Conservation (phyloP, 495 filamentous ascomycete species). For the Hyaloscypha variabilis region DNA sequence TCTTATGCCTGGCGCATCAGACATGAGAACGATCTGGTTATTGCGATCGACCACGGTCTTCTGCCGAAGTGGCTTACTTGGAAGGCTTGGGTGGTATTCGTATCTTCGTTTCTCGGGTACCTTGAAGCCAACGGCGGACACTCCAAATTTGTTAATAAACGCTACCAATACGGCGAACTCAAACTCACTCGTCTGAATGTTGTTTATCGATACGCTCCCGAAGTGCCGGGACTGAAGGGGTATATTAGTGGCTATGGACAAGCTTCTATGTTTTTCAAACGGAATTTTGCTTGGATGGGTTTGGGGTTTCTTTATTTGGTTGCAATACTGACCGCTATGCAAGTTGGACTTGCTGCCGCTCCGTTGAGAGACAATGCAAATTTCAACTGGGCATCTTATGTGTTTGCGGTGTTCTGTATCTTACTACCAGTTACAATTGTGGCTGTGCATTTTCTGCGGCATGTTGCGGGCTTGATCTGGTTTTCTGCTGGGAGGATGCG, state of each 20-base stretch:
- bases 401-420: too few species aligned
- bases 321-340: conserved; percentile 39
- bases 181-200: conserved; percentile 39
- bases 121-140: neutral
- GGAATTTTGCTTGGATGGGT: conserved; percentile 37
- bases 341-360: conserved; percentile 35
- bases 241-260: conserved; percentile 28
- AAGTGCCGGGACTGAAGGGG: neutral
- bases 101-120: neutral
- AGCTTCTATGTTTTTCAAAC: conserved; percentile 33
- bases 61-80: conserved; percentile 33
- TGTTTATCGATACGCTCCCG: conserved; percentile 26
- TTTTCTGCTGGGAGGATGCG: too few species aligned
- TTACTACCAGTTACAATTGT: too few species aligned
- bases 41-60: conserved; percentile 37
- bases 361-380: conserved; percentile 1
- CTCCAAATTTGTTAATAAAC: conserved; percentile 2
- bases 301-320: conserved; percentile 35
- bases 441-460: too few species aligned
- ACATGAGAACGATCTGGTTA: conserved; percentile 40
- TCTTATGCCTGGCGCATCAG: conserved; percentile 43
- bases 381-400: conserved; percentile 30
- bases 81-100: conserved; percentile 26
- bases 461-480: too few species aligned
- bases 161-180: conserved; percentile 46